A percentile compares a stretch with the other conserved stretches of the same genome.
phyloP scores from a whole-genome alignment of 345 rosid genomes.

The Eucalyptus sp. region DNA sequence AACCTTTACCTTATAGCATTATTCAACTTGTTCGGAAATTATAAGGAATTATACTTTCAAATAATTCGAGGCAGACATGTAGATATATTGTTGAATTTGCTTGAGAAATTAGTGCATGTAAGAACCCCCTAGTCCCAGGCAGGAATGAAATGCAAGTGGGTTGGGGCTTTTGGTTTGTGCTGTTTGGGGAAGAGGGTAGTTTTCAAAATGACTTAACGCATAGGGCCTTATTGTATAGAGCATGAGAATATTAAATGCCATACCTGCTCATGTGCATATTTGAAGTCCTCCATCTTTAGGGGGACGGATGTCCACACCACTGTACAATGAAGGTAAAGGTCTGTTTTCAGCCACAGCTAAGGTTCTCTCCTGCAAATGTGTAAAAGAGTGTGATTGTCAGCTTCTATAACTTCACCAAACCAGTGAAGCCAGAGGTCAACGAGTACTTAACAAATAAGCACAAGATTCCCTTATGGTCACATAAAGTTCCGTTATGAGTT shows the following conservation, averaged over 20 bases:
- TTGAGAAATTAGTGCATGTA: neutral
- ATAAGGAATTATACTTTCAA: neutral
- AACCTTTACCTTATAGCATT: neutral
- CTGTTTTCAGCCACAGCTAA: constrained; percentile 53
- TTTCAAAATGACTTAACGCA: neutral
- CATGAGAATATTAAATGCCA: neutral
- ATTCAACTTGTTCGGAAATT: neutral
- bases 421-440: neutral
- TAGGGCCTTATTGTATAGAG: neutral
- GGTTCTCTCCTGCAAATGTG: constrained; percentile 49
- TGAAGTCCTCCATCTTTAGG: constrained; percentile 75
- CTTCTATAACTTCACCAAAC: neutral
- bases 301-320: constrained; percentile 73
- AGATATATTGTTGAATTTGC: neutral
- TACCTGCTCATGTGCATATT: constrained; percentile 94
- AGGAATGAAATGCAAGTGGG: neutral
- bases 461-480: neutral
- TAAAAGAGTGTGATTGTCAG: neutral
- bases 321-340: constrained; percentile 53
- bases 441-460: neutral
- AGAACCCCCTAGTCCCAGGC: neutral
- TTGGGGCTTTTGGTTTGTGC: neutral
- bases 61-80: neutral
- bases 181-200: neutral
- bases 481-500: neutral